A percentile compares a stretch with the other conserved stretches of the same genome.
Evolutionary conservation across 345 rosid species (phyloP).

Genomic region (Punica granatum): DNA sequence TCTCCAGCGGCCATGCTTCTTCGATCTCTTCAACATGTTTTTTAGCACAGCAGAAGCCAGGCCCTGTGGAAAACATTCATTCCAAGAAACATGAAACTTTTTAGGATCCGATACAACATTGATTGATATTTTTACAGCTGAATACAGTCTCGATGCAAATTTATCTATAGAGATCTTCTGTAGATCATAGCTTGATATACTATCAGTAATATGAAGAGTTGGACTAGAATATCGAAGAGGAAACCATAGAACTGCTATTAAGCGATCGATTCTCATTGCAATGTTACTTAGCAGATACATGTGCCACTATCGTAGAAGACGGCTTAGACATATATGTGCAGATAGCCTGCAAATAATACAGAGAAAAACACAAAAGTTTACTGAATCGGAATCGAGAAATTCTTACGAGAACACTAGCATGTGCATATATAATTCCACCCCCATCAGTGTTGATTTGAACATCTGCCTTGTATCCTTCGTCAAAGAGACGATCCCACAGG

Average conservation of each 20-base stretch:
- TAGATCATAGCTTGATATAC: neutral
- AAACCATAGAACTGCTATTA: no score
- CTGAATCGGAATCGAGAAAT: neutral
- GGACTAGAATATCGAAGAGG: neutral
- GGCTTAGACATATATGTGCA: no score
- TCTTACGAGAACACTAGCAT: constrained; percentile 66
- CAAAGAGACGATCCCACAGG: constrained; percentile 70
- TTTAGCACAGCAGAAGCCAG: constrained; percentile 71
- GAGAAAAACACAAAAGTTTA: neutral
- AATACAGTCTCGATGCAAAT: neutral
- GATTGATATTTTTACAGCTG: neutral
- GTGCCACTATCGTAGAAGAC: no score
- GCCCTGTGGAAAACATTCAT: constrained; percentile 33
- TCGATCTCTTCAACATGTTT: constrained; percentile 64
- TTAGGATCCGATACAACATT: neutral
- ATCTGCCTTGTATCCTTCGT: constrained; percentile 65
- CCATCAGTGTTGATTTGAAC: constrained; percentile 42
- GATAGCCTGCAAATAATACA: neutral
- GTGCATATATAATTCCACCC: constrained; percentile 56
- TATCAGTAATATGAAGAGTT: no score
- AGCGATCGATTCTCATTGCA: no score
- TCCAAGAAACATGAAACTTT: neutral
- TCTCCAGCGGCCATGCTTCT: constrained; percentile 33
- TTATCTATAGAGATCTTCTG: neutral
- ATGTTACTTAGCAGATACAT: no score